Base-by-base conservation (phyloP, 2,329 filamentous ascomycete genomes). In the Colletotrichum higginsianum region DNA sequence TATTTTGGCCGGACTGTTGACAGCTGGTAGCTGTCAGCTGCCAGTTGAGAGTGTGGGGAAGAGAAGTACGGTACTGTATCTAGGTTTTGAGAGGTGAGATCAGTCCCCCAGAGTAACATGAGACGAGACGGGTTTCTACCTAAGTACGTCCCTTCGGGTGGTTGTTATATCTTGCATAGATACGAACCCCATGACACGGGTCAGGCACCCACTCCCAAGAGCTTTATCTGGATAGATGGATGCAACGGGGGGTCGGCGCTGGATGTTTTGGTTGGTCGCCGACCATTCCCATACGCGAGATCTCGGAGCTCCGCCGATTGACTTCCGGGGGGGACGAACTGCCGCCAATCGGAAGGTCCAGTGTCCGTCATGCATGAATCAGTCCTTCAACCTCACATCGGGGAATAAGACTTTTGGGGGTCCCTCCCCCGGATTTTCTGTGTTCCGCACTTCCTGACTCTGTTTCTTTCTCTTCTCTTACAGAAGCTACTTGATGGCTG, bases 201-300 rank as follows among this genome's bases (percentile, higher is more conserved):
- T 26, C n/a, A 38, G 12, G 40, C 66, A 46, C 56, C 61, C 50
- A 15, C 47, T 16, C 16, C 12, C 26, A 12, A 26, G 35, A 69
- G 61, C 53, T 60, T 44, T 30, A 40, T 42, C 61, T 60, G 66
- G 23, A 47, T 12, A 3, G 2, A 63, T 42, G 7, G 18, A 52
- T 61, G 30, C n/a, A 9, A 52, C 23, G 60, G 44, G 46, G 44
- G 46, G 44, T 38, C 26, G 11, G 4, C 35, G 4, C 30, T 46
- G 60, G 13, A 9, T 44, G 15, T 49, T 44, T 46, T 71, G 57
- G 68, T 67, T 62, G 64, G 68, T 67, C 64, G 62, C 64, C 38
- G 64, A 52, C 44, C 67, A 61, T 67, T 35, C 62, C 49, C 42
- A 57, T 52, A 50, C 16, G 8, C 9, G 16, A 26, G n/a, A 30